A percentile compares a stretch with the other conserved stretches of the same genome.
phyloP scores from a whole-genome alignment of 495 filamentous ascomycete genomes.

The Aspergillus sparsus region DNA sequence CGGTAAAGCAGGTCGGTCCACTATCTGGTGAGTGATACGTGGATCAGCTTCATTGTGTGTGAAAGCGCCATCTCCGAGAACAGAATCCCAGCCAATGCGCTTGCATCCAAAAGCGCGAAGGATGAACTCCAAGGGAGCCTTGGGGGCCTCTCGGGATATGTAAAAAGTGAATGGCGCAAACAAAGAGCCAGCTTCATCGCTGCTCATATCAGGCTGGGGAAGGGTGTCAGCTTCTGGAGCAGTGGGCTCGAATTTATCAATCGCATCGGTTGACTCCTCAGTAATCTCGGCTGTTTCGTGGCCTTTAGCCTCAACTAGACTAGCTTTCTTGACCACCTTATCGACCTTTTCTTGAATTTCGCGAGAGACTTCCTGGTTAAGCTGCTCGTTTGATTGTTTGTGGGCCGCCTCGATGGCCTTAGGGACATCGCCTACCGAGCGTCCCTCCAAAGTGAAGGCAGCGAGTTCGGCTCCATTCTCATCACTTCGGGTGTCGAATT shows the following conservation, averaged over 20 bases:
- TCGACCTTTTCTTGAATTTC: slow-evolving; percentile 58
- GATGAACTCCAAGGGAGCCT: slow-evolving; percentile 89
- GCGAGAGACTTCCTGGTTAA: slow-evolving; percentile 49
- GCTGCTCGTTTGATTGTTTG: slow-evolving; percentile 38
- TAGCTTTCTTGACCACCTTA: slow-evolving; percentile 50
- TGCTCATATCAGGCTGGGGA: slow-evolving; percentile 71
- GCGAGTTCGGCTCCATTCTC: slow-evolving; percentile 85
- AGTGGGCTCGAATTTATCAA: slow-evolving; percentile 85
- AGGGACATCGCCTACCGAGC: slow-evolving; percentile 53
- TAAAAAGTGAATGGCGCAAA: slow-evolving; percentile 89
- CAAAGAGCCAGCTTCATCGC: slow-evolving; percentile 58
- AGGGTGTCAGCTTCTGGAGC: slow-evolving; percentile 80
- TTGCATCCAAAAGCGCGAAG: slow-evolving; percentile 94
- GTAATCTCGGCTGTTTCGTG: slow-evolving; percentile 44
- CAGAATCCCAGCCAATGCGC: slow-evolving; percentile 88
- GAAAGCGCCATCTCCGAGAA: slow-evolving; percentile 88
- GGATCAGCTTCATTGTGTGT: slow-evolving; percentile 84
- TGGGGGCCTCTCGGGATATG: slow-evolving; percentile 89
- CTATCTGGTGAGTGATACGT: slow-evolving; percentile 92
- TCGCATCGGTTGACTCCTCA: slow-evolving; percentile 60
- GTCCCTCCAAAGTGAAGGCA: slow-evolving; percentile 86
- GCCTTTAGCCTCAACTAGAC: slow-evolving; percentile 44
- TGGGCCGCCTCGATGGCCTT: slow-evolving; percentile 58
- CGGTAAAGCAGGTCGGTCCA: slow-evolving; percentile 80
- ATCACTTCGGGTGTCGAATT: slow-evolving; percentile 84